These are phyloP conservation scores for Cryomyces minteri DNA, from an alignment of 495 filamentous ascomycete species.

Conservation along the genomic window DNA sequence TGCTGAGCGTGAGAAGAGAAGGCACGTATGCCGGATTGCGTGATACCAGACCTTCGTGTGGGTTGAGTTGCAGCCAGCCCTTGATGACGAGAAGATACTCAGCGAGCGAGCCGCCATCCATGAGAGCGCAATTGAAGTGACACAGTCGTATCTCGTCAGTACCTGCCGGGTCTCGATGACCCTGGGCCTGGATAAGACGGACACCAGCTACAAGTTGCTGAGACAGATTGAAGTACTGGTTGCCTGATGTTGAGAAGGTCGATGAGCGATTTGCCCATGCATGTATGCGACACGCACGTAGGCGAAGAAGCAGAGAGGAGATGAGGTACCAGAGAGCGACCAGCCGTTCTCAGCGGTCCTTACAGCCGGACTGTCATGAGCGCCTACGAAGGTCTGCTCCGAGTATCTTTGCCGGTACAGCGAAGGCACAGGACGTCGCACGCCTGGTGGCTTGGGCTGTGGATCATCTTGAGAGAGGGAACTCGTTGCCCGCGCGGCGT, in stretches of 20 bases:
- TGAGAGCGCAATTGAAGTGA: conserved; percentile 8
- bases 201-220: conserved; percentile 3
- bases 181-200: conserved; percentile 6
- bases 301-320: neutral
- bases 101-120: conserved; percentile 4
- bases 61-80: conserved; percentile 1
- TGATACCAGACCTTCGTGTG: neutral
- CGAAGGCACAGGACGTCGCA: neutral
- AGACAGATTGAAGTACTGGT: conserved; percentile 7
- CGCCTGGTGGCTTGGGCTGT: conserved; percentile 2
- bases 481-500: too few relatives aligned
- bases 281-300: neutral
- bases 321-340: conserved; percentile 1
- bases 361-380: conserved; percentile 2
- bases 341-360: conserved; percentile 4
- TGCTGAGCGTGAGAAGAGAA: too few relatives aligned
- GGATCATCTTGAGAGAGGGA: too few relatives aligned
- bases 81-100: conserved; percentile 1
- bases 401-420: conserved; percentile 3
- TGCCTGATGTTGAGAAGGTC: neutral
- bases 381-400: conserved; percentile 6
- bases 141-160: conserved; percentile 3
- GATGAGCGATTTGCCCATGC: neutral
- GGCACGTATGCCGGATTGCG: too few relatives aligned
- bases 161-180: conserved; percentile 2